Evolutionary conservation across 1,284 basidiomycete genomes (phyloP).

Genomic region (Cystobasidiaceae sp.): DNA sequence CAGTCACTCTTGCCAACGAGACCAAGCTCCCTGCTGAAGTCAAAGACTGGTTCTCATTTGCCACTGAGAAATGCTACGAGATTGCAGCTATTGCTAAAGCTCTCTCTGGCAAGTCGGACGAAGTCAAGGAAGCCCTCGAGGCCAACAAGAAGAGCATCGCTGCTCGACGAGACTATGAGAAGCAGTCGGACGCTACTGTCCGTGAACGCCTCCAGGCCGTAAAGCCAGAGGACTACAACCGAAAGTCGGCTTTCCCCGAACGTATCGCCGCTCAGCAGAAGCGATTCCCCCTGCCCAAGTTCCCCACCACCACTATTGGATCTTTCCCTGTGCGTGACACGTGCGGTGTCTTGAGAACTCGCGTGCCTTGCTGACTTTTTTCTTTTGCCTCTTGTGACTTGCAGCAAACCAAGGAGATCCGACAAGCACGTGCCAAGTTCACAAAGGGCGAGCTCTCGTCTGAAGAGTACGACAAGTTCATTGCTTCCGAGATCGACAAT

Average conservation of each 20-base stretch:
- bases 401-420: constrained; percentile 98
- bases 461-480: constrained; percentile 93
- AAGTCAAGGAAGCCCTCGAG: constrained; percentile 61
- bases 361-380: constrained; percentile 10
- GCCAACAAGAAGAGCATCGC: constrained; percentile 87
- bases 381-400: neutral
- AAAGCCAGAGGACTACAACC: constrained; percentile 79
- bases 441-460: constrained; percentile 85
- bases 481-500: constrained; percentile 93
- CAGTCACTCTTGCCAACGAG: constrained; percentile 90
- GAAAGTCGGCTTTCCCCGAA: constrained; percentile 81
- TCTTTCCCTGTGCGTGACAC: constrained; percentile 81
- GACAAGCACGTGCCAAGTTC: constrained; percentile 87
- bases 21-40: constrained; percentile 84
- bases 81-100: constrained; percentile 80
- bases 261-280: constrained; percentile 87
- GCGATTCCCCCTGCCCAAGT: constrained; percentile 85
- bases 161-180: constrained; percentile 93
- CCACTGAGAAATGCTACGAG: constrained; percentile 91
- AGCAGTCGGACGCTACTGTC: constrained; percentile 87
- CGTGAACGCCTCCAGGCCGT: constrained; percentile 92
- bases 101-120: constrained; percentile 74
- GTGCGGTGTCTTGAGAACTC: constrained; percentile 8
- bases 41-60: constrained; percentile 99
- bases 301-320: constrained; percentile 98